phyloP scores from a whole-genome alignment of 441 rosid species.

The Eruca vesicaria region DNA sequence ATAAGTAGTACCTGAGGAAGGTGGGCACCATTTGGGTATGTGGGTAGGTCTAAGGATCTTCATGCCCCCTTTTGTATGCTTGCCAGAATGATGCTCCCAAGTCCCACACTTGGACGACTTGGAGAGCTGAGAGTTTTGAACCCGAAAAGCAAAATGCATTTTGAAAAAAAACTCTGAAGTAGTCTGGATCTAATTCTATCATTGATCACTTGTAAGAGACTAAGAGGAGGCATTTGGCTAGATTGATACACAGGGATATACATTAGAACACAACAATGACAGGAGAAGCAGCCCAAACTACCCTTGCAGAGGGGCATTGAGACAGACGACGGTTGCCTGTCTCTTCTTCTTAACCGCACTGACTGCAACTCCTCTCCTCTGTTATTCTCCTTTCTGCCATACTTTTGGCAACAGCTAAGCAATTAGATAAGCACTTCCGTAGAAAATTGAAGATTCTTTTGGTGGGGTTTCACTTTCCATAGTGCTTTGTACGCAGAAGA shows the following conservation, averaged over 20 bases:
- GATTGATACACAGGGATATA: background rate
- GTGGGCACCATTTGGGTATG: background rate
- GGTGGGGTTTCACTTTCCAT: background rate
- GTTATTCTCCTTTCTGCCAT: background rate
- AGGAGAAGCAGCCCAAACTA: background rate
- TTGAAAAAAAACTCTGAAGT: background rate
- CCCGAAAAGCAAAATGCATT: background rate
- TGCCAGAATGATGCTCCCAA: background rate
- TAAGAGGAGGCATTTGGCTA: background rate
- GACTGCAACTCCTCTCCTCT: background rate
- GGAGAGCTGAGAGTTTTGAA: background rate
- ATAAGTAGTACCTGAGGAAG: background rate
- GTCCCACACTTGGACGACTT: background rate
- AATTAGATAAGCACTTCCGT: background rate
- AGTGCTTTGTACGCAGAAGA: background rate
- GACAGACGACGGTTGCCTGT: background rate
- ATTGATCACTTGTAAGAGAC: background rate
- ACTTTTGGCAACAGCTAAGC: background rate
- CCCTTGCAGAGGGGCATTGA: background rate
- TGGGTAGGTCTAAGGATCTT: background rate
- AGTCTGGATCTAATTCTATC: background rate
- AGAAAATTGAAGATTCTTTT: background rate
- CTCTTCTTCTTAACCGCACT: background rate
- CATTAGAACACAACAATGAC: background rate
- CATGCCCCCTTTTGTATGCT: background rate